Conservation (phyloP, 805 yeast species). For the Candida mattraensis region DNA sequence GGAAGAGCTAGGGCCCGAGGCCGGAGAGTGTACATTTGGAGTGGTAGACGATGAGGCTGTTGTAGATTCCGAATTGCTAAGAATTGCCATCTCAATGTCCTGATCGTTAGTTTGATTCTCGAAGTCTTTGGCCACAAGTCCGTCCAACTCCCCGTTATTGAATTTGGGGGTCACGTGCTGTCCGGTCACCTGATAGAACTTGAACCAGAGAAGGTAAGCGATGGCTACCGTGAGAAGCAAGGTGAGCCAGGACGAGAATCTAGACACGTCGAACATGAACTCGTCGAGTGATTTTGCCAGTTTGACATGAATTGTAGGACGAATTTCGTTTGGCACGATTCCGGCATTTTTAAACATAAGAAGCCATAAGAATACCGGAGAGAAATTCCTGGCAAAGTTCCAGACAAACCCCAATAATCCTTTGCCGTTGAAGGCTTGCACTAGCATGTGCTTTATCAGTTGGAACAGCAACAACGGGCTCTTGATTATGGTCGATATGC, state of each 20-base stretch:
- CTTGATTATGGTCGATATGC: constrained; percentile 7
- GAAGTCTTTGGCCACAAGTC: constrained; percentile 12
- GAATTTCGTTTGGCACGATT: constrained; percentile 48
- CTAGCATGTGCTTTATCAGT: constrained; percentile 16
- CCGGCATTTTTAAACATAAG: constrained; percentile 60
- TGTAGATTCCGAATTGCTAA: constrained; percentile 4
- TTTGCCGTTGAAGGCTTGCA: constrained; percentile 20
- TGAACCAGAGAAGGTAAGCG: constrained; percentile 23
- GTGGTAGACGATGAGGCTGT: constrained; percentile 8
- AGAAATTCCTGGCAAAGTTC: constrained; percentile 50
- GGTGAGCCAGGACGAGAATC: constrained; percentile 25
- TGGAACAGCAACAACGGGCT: constrained; percentile 15
- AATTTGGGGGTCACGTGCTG: not conserved
- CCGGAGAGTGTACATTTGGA: constrained; percentile 1
- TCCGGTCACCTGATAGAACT: constrained; percentile 14
- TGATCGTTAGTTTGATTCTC: constrained; percentile 9
- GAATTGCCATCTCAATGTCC: constrained; percentile 5
- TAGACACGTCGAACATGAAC: constrained; percentile 34
- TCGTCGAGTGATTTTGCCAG: constrained; percentile 44
- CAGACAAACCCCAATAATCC: constrained; percentile 36
- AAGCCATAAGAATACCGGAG: constrained; percentile 56
- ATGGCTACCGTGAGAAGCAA: constrained; percentile 10
- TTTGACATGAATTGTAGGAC: constrained; percentile 55
- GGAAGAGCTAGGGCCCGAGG: constrained; percentile 3
- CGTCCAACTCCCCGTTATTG: too few relatives aligned